Evolutionary conservation across 1,139 yeast species (phyloP).

Genomic region (Debaryomyces robertsiae): DNA sequence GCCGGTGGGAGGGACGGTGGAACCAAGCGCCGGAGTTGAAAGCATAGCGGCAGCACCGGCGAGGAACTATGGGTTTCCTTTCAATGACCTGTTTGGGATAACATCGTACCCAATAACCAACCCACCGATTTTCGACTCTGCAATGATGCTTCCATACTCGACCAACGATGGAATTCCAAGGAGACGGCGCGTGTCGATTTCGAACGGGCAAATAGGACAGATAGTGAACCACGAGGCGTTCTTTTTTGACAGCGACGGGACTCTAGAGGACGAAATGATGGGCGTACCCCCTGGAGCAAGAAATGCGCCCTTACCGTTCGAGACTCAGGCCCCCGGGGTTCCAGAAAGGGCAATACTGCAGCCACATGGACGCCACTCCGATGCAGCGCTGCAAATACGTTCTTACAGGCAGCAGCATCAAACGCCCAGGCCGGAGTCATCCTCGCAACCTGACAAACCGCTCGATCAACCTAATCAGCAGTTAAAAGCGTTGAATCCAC

Average conservation of each 20-base stretch:
- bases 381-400: not conserved
- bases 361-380: not conserved
- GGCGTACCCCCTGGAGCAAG: not conserved
- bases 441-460: not conserved
- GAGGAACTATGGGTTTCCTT: conserved; percentile 11
- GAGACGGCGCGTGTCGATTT: conserved; percentile 67
- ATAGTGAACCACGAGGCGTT: conserved; percentile 52
- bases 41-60: not conserved
- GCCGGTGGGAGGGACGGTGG: no score
- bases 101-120: conserved; percentile 61
- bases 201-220: conserved; percentile 81
- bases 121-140: conserved; percentile 64
- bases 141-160: conserved; percentile 45
- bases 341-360: not conserved
- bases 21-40: no score
- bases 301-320: not conserved
- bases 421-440: not conserved
- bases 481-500: not conserved
- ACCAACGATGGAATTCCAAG: conserved; percentile 47
- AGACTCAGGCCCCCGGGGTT: not conserved
- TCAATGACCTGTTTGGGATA: conserved; percentile 43
- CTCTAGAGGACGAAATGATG: conserved; percentile 20
- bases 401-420: not conserved
- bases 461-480: not conserved
- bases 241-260: conserved; percentile 28